Conservation (phyloP, 805 yeast species). For the Candida silvatica region DNA sequence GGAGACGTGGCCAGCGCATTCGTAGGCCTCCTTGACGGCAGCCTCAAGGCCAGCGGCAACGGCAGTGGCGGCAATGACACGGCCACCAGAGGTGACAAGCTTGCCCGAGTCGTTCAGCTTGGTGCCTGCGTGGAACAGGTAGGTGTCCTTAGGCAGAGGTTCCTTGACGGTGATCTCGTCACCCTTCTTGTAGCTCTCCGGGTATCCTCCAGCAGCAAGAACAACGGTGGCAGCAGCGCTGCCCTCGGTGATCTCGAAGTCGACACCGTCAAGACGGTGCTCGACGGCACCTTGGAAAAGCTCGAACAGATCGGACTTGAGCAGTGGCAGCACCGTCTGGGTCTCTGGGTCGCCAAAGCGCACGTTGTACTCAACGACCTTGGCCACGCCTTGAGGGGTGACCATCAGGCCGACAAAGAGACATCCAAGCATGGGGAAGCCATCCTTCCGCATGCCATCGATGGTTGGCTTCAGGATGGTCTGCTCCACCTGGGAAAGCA, state of each 20-base stretch:
- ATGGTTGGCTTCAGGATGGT: conserved; percentile 84
- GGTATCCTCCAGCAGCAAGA: conserved; percentile 95
- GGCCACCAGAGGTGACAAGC: conserved; percentile 85
- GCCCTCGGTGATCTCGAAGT: conserved; percentile 40
- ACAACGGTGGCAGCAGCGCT: conserved; percentile 87
- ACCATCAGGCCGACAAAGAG: conserved; percentile 94
- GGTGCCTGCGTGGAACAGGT: conserved; percentile 97
- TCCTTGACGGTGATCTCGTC: conserved; percentile 62
- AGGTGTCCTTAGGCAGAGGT: conserved; percentile 46
- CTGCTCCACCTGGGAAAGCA: conserved; percentile 62
- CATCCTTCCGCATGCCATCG: conserved; percentile 93
- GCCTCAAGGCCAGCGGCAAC: conserved; percentile 64
- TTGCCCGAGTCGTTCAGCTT: conserved; percentile 38
- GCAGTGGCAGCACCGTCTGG: conserved; percentile 86
- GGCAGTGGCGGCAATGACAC: conserved; percentile 94
- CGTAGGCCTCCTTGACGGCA: conserved; percentile 81
- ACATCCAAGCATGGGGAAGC: conserved; percentile 92
- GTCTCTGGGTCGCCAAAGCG: conserved; percentile 99
- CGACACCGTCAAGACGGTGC: conserved; percentile 82
- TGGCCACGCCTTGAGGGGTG: conserved; percentile 72
- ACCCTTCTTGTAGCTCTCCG: conserved; percentile 79
- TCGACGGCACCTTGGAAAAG: conserved; percentile 91
- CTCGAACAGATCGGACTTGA: conserved; percentile 88
- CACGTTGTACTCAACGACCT: conserved; percentile 93
- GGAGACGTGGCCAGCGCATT: conserved; percentile 68